phyloP scores from a whole-genome alignment of 352 stramenopile genomes.

The Phytophthora lateralis region DNA sequence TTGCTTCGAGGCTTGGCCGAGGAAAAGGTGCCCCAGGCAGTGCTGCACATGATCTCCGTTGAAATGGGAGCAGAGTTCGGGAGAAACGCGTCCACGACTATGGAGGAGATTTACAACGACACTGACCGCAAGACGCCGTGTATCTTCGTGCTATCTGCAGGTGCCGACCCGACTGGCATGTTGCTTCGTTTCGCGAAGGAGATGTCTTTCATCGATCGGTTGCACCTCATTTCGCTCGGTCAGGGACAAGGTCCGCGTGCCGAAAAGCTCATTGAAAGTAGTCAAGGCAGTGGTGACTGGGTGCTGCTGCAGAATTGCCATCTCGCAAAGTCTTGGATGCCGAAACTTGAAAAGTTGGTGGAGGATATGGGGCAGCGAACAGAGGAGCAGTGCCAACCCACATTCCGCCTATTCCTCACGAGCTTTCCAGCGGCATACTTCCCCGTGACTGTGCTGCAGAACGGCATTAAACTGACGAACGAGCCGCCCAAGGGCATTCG shows the following conservation, averaged over 20 bases:
- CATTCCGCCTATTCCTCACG: constrained; percentile 93
- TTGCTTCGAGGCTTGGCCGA: constrained; percentile 84
- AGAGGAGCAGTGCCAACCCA: constrained; percentile 56
- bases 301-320: constrained; percentile 95
- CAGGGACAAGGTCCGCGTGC: constrained; percentile 93
- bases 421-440: constrained; percentile 93
- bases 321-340: constrained; percentile 95
- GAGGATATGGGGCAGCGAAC: constrained; percentile 78
- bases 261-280: constrained; percentile 89
- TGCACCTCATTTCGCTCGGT: constrained; percentile 93
- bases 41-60: constrained; percentile 85
- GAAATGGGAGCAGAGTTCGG: constrained; percentile 91
- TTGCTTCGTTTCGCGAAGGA: constrained; percentile 93
- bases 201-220: constrained; percentile 82
- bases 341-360: constrained; percentile 91
- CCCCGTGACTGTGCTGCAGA: constrained; percentile 92
- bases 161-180: constrained; percentile 93
- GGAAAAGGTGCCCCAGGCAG: constrained; percentile 89
- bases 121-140: constrained; percentile 92
- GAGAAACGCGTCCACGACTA: constrained; percentile 79
- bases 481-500: constrained; percentile 92
- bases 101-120: constrained; percentile 95
- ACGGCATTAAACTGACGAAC: constrained; percentile 94
- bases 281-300: constrained; percentile 89
- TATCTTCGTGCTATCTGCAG: constrained; percentile 93